Evolutionary conservation across 2,329 filamentous ascomycete genomes (phyloP), one percentile per base, ranked within the genome.

Genomic region (Thermothelomyces thermophilus): DNA sequence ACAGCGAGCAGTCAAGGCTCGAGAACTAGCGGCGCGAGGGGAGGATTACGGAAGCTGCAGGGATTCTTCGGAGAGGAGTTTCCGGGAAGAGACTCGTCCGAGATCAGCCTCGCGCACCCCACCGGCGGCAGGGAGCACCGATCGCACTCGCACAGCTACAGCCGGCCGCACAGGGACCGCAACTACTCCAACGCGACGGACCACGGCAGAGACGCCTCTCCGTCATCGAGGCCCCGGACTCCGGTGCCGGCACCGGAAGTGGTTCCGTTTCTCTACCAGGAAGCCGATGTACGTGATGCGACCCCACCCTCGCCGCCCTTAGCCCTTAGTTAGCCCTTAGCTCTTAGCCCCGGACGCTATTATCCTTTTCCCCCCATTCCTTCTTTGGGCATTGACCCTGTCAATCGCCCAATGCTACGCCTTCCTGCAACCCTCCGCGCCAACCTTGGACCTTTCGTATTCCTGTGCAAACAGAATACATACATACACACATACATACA

Each of bases 211-310:
- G 84, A 90, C 56, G 77, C 76, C 40, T 94, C 90, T 46, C 89
- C 89, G 35, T 78, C 80, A 28, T 90, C 86, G 24, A 78, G 88
- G 58, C 88, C 90, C 41, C 79, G 86, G 60, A 95, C 88, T n/a
- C 90, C 90, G 11, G 76, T 90, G 45, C 87, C 87, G 36, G 88
- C 87, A 11, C 93, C 88, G 62, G 91, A 97, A 68, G 90, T 98
- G 51, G 93, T 95, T 34, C 93, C 93, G n/a, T 98, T 95, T 77
- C 77, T 95, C 55, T 97, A 93, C 65, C 93, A 97, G 68, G 88
- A 93, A 64, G 79, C 79, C 58, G 80, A 87, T 72, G 84, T 87
- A 67, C 73, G 82, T 76, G 30, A 41, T 51, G 16, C 34, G 44
- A 48, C 52, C 48, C 50, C 50, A 50, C 55, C 55, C 41, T 20